Evolutionary conservation across 169 alveolate species (phyloP), one percentile per base, ranked within the genome.

Genomic region (Babesia divergens): DNA sequence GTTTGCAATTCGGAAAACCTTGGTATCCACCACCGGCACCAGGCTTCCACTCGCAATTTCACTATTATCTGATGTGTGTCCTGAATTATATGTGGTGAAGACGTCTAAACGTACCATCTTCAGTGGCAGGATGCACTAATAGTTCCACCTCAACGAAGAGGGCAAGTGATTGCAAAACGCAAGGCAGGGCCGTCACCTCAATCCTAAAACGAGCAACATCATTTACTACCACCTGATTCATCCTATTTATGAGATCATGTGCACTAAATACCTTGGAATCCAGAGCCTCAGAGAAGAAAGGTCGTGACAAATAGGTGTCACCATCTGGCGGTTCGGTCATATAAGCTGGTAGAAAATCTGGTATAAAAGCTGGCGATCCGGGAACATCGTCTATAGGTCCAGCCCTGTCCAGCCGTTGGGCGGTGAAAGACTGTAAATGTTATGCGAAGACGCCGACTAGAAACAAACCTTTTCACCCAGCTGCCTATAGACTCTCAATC

Each of bases 121-220:
- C 40, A 14, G 9, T 22, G n/a, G 7, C 28, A 11, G 42, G 71
- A 5, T 6, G 20, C 28, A 26, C n/a, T 9, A 62, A 3, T 18
- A 72, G 84, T 18, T 50, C 49, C 11, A 22, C 55, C 34, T 72
- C 84, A 14, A 72, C 52, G 24, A 66, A 72, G 24, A 59, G 29
- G 9, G 74, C 56, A 4, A 60, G 16, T 14, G 50, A 20, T 11
- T 22, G 40, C 58, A 72, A 29, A 16, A 53, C 43, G 6, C 69
- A 43, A 7, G 84, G 84, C 31, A 64, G 35, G 11, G 84, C 84
- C 6, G 84, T 79, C 14, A 72, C 5, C 37, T 72, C 76, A 0
- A 37, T 50, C 3, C 68, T n/a, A 35, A 72, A 72, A 1, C 49
- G 53, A 8, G 77, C 74, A 8, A 72, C 47, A 1, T 72, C 84